Conservation (phyloP, 2,329 filamentous ascomycete species). For the Aspergillus sp. region DNA sequence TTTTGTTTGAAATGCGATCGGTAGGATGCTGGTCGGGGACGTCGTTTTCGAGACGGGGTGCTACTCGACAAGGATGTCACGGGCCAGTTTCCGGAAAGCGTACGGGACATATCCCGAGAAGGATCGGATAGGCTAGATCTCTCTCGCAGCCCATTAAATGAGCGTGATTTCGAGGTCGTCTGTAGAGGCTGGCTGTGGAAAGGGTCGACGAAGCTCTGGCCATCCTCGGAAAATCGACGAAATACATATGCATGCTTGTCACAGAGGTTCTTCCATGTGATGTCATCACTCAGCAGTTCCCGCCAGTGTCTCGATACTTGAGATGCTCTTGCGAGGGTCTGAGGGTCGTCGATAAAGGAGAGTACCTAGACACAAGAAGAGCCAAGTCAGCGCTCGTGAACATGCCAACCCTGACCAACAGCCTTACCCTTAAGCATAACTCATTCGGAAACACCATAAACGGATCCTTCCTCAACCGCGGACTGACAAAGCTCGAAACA, state of each 20-base stretch:
- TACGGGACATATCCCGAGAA: slow-evolving; percentile 40
- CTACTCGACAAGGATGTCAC: slow-evolving; percentile 14
- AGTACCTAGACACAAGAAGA: slow-evolving; percentile 57
- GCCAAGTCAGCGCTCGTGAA: slow-evolving; percentile 7
- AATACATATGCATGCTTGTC: slow-evolving; percentile 96
- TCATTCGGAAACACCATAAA: slow-evolving; percentile 90
- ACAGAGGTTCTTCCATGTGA: slow-evolving; percentile 96
- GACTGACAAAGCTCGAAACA: slow-evolving; percentile 91
- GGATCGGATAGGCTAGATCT: slow-evolving; percentile 19
- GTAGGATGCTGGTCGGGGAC: slow-evolving; percentile 69
- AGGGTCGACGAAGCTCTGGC: slow-evolving; percentile 30
- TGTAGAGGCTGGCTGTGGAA: slow-evolving; percentile 23
- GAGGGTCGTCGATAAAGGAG: slow-evolving; percentile 94
- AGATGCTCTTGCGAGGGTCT: slow-evolving; percentile 83
- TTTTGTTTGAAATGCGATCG: slow-evolving; percentile 96
- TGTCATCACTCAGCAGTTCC: slow-evolving; percentile 88
- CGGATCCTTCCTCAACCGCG: slow-evolving; percentile 89
- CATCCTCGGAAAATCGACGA: slow-evolving; percentile 48
- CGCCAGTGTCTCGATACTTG: slow-evolving; percentile 95
- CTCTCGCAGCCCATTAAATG: slow-evolving; percentile 17
- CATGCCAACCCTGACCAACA: neutral
- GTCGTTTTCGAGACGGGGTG: slow-evolving; percentile 37
- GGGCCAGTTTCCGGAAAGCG: slow-evolving; percentile 27
- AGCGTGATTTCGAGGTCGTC: slow-evolving; percentile 13
- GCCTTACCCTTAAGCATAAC: slow-evolving; percentile 73